Evolutionary conservation across 768 basidiomycete genomes (phyloP), one percentile per base, ranked within the genome.

Genomic region (Leccinum olivaceopallidum): DNA sequence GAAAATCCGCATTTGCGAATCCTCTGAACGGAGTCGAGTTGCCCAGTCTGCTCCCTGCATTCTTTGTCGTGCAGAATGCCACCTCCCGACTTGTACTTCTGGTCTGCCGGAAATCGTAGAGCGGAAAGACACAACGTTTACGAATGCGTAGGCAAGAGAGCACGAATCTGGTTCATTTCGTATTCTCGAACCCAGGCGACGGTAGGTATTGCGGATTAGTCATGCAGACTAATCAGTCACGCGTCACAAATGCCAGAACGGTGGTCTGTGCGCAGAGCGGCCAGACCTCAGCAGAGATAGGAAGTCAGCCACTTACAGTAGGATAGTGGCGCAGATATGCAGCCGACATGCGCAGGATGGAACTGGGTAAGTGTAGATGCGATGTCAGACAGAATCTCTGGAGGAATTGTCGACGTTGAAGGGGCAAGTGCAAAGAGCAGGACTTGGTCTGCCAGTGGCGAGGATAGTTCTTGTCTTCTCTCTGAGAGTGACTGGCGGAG

Each of bases 81-180:
- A 86, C 51, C 89, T 78, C 30, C 90, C 90, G 12, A 92, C 89
- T 66, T 88, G 86, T 3, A 81, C 71, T 16, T 82, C 76, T n/a
- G 76, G 71, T 52, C 76, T 76, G 12, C 90, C 89, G 1, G 82
- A 80, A 56, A 91, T 81, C 1, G 78, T 79, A 9, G 89, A 90
- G n/a, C 80, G 79, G 66, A 91, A 90, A 1, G 81, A 73, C 1
- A 78, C 73, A 12, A 80, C 81, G 8, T 68, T 55, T 0, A 71
- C 60, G 2, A 77, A 64, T 55, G 84, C 78, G 55, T 88, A 83
- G 1, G 84, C 87, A 7, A 90, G 67, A 22, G 87, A 84, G 65
- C 88, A 89, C 1, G 81, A 75, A 32, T 85, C 70, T 22, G 72
- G 59, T 28, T 65, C 73, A 30, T 65, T 57, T 20, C 48, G 55